phyloP scores from a whole-genome alignment of 2,329 filamentous ascomycete genomes.

The Phaeosphaeria sp. region DNA sequence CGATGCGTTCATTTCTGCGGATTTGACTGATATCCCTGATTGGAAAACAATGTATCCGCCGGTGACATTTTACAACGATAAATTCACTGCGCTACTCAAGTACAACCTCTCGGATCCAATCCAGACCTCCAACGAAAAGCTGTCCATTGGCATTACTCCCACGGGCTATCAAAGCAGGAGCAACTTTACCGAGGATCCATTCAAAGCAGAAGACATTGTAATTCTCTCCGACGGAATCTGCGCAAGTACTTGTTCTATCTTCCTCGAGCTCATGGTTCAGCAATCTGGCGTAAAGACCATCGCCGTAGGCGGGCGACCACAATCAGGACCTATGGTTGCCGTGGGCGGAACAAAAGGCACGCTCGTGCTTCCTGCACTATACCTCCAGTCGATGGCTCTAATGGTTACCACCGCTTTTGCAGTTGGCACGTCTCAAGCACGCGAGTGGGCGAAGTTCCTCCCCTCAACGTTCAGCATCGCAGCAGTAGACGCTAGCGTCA shows the following conservation, averaged over 20 bases:
- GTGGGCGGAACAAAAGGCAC: constrained; percentile 56
- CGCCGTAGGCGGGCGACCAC: constrained; percentile 51
- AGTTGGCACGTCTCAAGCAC: constrained; percentile 8
- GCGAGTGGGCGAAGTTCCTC: constrained; percentile 30
- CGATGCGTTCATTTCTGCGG: constrained; percentile 32
- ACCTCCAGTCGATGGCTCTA: constrained; percentile 27
- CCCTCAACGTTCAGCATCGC: constrained; percentile 34
- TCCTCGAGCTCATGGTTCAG: constrained; percentile 55
- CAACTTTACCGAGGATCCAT: constrained; percentile 42
- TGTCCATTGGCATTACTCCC: constrained; percentile 35
- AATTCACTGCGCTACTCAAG: constrained; percentile 48
- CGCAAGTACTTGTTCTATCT: constrained; percentile 54
- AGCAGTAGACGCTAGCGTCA: constrained; percentile 35
- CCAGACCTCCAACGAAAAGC: constrained; percentile 37
- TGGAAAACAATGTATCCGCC: constrained; percentile 50
- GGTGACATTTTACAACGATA: constrained; percentile 36
- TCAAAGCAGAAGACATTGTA: constrained; percentile 47
- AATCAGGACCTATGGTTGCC: constrained; percentile 49
- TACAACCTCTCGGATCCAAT: constrained; percentile 48
- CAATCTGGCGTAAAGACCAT: constrained; percentile 52
- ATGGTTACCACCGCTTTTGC: constrained; percentile 31
- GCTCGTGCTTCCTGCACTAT: constrained; percentile 35
- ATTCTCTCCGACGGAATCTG: constrained; percentile 55
- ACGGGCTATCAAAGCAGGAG: constrained; percentile 36
- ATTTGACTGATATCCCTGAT: constrained; percentile 35